Evolutionary conservation across 2,329 filamentous ascomycete species (phyloP), one percentile per base, ranked within the genome.

Genomic region (Cladosporium sp.): DNA sequence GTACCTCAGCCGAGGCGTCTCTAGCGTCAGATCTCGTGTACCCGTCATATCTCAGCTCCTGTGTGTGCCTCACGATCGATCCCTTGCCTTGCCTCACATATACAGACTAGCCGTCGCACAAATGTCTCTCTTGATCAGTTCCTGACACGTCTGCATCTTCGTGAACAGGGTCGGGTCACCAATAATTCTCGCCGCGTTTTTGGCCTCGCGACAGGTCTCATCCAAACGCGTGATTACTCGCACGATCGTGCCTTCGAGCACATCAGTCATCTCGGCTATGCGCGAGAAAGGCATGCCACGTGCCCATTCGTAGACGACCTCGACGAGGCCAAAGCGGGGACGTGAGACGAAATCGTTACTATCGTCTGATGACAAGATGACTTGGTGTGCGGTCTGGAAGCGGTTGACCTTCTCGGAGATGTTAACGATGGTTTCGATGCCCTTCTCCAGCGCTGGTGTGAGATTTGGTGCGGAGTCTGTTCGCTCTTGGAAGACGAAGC

Each of bases 261-360:
- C 92, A 72, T 97, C 93, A 7, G 94, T 99, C 70, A 99, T 77
- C 64, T 93, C 89, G 0, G 93, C 97, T 65, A 99, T 99, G 63
- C 94, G 93, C 75, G 95, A 96, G 80, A 99, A 99, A 53, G 90
- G 93, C 91, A 97, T 97, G 24, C 94, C 94, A 50, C 91, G 81
- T 9, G 94, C 94, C 94, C 94, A 99, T 74, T 99, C 94, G 71
- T 97, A 97, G 34, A 99, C 95, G 0, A 99, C 94, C 74, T 99
- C 94, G 71, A 96, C 91, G 57, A 99, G 82, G 1, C 93, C 94
- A 70, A 99, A 99, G 9, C 93, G 83, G 1, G 92, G 91, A 56
- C 87, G 83, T 59, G 86, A 91, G 35, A 90, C 88, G 69, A 97
- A 97, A 73, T 97, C 93, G 67, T 95, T 96, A 58, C 87, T 88